Base-by-base conservation (phyloP, 2,329 filamentous ascomycete genomes). In the Arthrobotrys pseudoclavata region DNA sequence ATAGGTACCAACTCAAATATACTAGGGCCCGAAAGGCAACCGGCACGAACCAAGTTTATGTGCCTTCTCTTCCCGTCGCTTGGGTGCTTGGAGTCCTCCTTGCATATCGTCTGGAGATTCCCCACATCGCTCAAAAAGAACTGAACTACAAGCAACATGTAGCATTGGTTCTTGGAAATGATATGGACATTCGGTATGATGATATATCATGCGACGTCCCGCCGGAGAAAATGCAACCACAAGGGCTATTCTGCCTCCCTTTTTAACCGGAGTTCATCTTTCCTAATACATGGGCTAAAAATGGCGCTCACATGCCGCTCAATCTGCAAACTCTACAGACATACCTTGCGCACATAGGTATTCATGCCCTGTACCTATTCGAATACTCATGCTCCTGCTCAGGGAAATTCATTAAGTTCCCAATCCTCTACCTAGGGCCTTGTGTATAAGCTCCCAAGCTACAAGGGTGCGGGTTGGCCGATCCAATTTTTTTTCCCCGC, bases 11-110 rank as follows among this genome's bases (percentile, higher is more conserved):
- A 57, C 52, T 18, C 31, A 40, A 22, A 57, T 1, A 60, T 42
- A n/a, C 55, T 60, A 60, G 55, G 31, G 55, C 34, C 31, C 22
- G 34, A 60, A 60, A 60, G 55, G 55, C 55, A 62, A 55, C 55
- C 60, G 31, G 55, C 24, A 50, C n/a, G 13, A 37, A 60, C 48
- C 42, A 61, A 50, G 22, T 29, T 37, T 55, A 66, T 20, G 34
- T 53, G 69, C 69, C 69, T 72, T 72, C 69, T 72, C 42, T 72
- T 72, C 69, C 69, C 69, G 69, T 72, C 69, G 69, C 50, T 31
- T 64, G 68, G 57, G 62, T 48, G 34, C 55, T 63, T 52, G 18
- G 40, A 34, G 2, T 20, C 12, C 47, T 48, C 69, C 69, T 66
- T 66, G 69, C 40, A 66, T 57, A 4, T 45, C 3, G 12, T 50